A percentile compares a stretch with the other conserved stretches of the same genome.
Evolutionary conservation across 2,329 filamentous ascomycete genomes (phyloP).

Genomic region (Monilinia fructigena): DNA sequence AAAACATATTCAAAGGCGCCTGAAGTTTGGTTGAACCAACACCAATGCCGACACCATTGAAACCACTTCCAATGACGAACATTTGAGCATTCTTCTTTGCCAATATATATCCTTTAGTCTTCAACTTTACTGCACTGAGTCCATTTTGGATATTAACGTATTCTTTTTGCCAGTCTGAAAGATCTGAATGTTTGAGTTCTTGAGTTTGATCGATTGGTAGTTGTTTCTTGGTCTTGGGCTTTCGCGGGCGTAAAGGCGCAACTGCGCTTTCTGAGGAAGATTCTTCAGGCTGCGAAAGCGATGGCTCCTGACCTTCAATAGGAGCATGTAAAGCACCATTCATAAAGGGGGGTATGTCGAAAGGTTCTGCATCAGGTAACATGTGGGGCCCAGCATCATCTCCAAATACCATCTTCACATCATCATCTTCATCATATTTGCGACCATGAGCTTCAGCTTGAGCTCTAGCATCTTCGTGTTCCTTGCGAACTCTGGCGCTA

Average conservation of each 20-base stretch:
- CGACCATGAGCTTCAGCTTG: constrained; percentile 31
- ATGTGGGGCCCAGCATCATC: constrained; percentile 40
- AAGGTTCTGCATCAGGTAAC: constrained; percentile 38
- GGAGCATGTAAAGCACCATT: constrained; percentile 34
- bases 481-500: constrained; percentile 44
- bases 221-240: constrained; percentile 41
- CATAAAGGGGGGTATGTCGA: constrained; percentile 28
- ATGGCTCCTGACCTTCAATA: constrained; percentile 28
- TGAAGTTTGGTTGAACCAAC: constrained; percentile 42
- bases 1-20: constrained; percentile 58
- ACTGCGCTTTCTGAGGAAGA: constrained; percentile 43
- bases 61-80: constrained; percentile 58
- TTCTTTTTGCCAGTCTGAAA: constrained; percentile 56
- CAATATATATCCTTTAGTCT: constrained; percentile 43
- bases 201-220: constrained; percentile 50
- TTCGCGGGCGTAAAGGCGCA: constrained; percentile 41
- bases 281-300: constrained; percentile 31
- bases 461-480: constrained; percentile 44
- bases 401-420: constrained; percentile 36
- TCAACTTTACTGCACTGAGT: constrained; percentile 46
- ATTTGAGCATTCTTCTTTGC: constrained; percentile 63
- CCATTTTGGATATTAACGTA: constrained; percentile 61
- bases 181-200: constrained; percentile 54
- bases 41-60: constrained; percentile 53
- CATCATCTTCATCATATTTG: constrained; percentile 32